Conservation (phyloP, 1,139 yeast species). For the Blastobotrys buckinghamii region DNA sequence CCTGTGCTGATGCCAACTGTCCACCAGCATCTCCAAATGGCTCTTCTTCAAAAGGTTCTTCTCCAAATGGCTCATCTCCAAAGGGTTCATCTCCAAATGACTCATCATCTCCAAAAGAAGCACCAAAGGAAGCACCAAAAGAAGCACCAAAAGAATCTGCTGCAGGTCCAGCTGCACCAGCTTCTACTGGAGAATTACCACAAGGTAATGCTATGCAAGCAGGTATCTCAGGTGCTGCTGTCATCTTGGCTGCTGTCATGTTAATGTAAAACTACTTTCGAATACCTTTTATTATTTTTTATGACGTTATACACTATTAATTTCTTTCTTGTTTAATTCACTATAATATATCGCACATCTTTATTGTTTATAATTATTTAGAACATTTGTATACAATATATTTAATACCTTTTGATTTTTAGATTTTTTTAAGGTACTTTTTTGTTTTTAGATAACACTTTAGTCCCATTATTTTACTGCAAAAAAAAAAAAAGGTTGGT, state of each 20-base stretch:
- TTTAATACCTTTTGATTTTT: no score
- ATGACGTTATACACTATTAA: background rate
- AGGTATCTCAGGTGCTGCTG: constrained; percentile 12
- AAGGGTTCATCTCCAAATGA: background rate
- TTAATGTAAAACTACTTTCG: no score
- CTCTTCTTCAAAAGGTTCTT: constrained; percentile 5
- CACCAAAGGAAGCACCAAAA: background rate
- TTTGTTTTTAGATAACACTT: no score
- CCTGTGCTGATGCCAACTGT: constrained; percentile 2
- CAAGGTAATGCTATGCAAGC: constrained; percentile 11
- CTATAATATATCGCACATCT: no score
- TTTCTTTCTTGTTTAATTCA: background rate
- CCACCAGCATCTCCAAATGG: no score
- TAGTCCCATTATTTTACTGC: no score
- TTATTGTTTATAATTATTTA: no score
- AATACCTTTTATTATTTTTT: background rate
- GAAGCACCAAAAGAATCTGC: background rate
- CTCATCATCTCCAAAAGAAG: background rate
- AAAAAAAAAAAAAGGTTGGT: no score
- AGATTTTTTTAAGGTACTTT: no score
- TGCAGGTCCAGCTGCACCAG: constrained; percentile 3
- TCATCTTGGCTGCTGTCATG: constrained; percentile 13
- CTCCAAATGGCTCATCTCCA: constrained; percentile 12
- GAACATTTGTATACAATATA: no score
- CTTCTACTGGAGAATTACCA: constrained; percentile 4